Percentiles rank a stretch among this genome's conserved stretches.
Evolutionary conservation across 73 alveolate species (phyloP).

Genomic region (Paramecium primaurelia): DNA sequence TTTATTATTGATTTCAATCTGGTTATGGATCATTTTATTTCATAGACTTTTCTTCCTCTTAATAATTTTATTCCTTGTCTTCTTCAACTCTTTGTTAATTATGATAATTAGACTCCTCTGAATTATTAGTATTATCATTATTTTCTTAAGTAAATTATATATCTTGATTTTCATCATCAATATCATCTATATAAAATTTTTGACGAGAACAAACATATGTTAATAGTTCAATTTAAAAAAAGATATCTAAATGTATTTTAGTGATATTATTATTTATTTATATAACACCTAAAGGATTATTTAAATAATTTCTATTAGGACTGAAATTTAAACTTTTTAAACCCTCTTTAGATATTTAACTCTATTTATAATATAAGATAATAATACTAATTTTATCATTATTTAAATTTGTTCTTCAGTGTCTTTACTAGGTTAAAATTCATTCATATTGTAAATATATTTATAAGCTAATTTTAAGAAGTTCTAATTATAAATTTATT

Average conservation of each 20-base stretch:
- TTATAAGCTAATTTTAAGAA: background rate
- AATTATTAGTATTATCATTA: too few species aligned
- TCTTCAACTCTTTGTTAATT: too few species aligned
- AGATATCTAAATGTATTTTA: background rate
- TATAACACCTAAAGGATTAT: background rate
- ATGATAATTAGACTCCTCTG: background rate
- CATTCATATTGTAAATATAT: background rate
- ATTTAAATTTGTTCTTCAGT: background rate
- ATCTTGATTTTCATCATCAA: background rate
- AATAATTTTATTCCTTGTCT: too few species aligned
- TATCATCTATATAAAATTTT: background rate
- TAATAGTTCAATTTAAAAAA: background rate
- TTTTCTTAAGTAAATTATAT: too few species aligned
- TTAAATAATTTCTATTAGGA: background rate
- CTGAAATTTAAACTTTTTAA: background rate
- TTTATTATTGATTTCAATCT: background rate
- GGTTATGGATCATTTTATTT: background rate
- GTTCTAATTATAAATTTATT: background rate
- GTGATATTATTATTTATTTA: background rate
- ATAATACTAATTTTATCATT: background rate
- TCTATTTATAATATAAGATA: background rate
- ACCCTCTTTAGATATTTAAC: background rate
- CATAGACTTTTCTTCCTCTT: background rate
- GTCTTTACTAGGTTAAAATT: background rate
- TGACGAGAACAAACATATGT: background rate